Evolutionary conservation across 305 asterid species (phyloP), one percentile per base, ranked within the genome.

Genomic region (Rubia occidens): DNA sequence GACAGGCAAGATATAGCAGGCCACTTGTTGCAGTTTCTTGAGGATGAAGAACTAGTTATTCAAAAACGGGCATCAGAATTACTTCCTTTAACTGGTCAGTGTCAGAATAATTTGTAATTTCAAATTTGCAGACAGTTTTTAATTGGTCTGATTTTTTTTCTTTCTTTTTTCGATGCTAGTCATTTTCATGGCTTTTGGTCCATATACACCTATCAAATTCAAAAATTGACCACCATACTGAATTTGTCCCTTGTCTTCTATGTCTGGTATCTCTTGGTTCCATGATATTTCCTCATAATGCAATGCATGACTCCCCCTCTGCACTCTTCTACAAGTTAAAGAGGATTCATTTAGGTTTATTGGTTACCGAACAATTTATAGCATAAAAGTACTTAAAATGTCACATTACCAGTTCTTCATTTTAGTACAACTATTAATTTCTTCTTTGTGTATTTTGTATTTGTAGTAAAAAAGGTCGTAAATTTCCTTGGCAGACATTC

Each of bases 1-100:
- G 66, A 72, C 86, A 92, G 98, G 98, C 83, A 83, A 83, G 90
- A 84, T 74, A 77, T 90, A 69, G 88, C 96, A 56, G 80, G 79
- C 69, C 80, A 73, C 80, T 78, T 92, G 85, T 72, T 90, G 82
- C 75, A 82, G 65, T 85, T 91, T 78, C 87, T 92, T 72, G 86
- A 80, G 78, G 96, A 90, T 78, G 89, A 82, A 78, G 85, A 90
- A 73, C 75, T 71, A 64, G 71, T 74, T 58, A 81, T 92, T 78
- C 84, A 67, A 71, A 76, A 76, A 64, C 88, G 84, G 72, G 88
- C 93, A 67, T 81, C 86, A 43, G 78, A 77, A 55, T 80, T 85
- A 83, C 81, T 90, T 75, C 85, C 96, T 72, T 51, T 70, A 72
- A 83, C 87, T 67, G 98, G 98, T 92, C 63, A 83, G 95, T 83